Evolutionary conservation across 768 basidiomycete genomes (phyloP).

Genomic region (Tulasnella calospora): DNA sequence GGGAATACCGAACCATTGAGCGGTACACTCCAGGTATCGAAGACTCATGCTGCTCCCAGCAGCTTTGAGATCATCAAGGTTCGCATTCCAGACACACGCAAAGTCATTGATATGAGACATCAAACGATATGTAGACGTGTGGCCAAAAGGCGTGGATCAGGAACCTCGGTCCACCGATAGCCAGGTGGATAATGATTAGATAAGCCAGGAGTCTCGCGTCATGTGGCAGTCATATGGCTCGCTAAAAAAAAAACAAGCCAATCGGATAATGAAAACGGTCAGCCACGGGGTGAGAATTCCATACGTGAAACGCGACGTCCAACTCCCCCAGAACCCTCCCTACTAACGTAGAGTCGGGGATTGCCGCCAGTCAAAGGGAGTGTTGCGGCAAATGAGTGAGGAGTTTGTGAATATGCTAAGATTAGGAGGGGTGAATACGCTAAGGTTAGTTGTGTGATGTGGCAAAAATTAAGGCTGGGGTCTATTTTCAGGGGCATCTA

Average conservation of each 20-base stretch:
- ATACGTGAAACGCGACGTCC: background rate
- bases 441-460: too few relatives aligned
- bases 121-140: background rate
- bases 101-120: background rate
- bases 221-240: too few relatives aligned
- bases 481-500: too few relatives aligned
- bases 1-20: background rate
- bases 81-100: background rate
- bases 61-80: background rate
- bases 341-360: constrained; percentile 1
- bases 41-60: background rate
- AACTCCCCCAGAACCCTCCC: background rate
- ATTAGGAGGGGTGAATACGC: too few relatives aligned
- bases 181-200: background rate
- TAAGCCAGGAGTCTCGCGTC: background rate
- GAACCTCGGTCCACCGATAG: background rate
- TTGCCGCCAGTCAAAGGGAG: too few relatives aligned
- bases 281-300: background rate
- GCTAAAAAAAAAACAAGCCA: background rate
- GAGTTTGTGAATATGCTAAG: too few relatives aligned
- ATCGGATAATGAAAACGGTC: background rate
- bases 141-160: background rate
- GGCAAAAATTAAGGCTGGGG: too few relatives aligned
- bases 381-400: too few relatives aligned
- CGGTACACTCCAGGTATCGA: background rate